These are phyloP conservation scores for Barnettozyma hawaiiensis DNA, from an alignment of 1,139 yeast genomes.

Conservation along the genomic window DNA sequence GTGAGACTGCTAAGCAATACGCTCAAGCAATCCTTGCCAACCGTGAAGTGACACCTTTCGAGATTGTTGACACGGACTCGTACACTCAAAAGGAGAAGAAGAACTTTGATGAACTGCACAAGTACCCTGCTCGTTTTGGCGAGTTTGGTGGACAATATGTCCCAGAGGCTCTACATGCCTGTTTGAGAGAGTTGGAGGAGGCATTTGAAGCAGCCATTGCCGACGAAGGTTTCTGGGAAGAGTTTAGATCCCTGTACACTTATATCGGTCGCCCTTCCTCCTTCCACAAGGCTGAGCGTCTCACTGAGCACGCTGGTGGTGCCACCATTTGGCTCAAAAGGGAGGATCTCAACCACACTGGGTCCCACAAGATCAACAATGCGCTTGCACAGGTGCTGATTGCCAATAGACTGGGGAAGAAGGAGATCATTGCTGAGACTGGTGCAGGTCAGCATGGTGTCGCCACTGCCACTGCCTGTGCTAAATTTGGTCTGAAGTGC, in stretches of 20 bases:
- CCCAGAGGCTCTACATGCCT: slow-evolving; percentile 92
- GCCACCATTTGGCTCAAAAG: slow-evolving; percentile 97
- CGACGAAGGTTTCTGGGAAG: slow-evolving; percentile 91
- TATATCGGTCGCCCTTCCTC: slow-evolving; percentile 97
- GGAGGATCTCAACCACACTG: slow-evolving; percentile 97
- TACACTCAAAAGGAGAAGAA: slow-evolving; percentile 30
- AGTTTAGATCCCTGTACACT: slow-evolving; percentile 71
- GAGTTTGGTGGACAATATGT: slow-evolving; percentile 98
- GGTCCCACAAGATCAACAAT: slow-evolving; percentile 94
- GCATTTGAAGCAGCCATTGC: slow-evolving; percentile 86
- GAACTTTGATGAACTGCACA: slow-evolving; percentile 49
- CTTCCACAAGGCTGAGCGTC: slow-evolving; percentile 84
- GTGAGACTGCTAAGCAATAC: slow-evolving; percentile 57
- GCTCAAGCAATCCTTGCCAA: slow-evolving; percentile 68
- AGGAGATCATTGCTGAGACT: slow-evolving; percentile 90
- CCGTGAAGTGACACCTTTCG: slow-evolving; percentile 35
- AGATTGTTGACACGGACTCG: slow-evolving; percentile 21
- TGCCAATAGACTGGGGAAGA: slow-evolving; percentile 90
- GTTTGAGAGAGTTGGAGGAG: slow-evolving; percentile 79
- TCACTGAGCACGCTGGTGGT: slow-evolving; percentile 88
- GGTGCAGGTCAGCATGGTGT: slow-evolving; percentile 99
- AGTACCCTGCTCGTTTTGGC: slow-evolving; percentile 76
- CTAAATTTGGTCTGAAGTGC: slow-evolving; percentile 92
- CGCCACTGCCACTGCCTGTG: slow-evolving; percentile 98
- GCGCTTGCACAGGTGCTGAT: slow-evolving; percentile 92